Evolutionary conservation across 148 eudicot species (phyloP).

Genomic region (Salicornia ramosissima): DNA sequence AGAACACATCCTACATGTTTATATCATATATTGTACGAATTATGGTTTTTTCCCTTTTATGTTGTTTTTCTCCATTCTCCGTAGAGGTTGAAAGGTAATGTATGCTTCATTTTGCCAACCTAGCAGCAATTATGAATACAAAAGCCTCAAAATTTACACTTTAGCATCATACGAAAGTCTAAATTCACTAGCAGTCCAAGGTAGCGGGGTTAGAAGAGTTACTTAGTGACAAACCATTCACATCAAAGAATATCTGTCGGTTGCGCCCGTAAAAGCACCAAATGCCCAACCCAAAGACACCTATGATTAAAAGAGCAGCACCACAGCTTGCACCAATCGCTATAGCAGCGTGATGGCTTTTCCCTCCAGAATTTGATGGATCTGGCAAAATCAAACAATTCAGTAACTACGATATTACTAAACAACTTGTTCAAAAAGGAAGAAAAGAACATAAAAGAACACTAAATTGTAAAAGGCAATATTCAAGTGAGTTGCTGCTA

Average conservation of each 20-base stretch:
- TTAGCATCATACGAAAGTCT: not conserved
- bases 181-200: not conserved
- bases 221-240: constrained; percentile 55
- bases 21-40: not conserved
- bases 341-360: constrained; percentile 51
- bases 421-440: not conserved
- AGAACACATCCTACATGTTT: no score
- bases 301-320: constrained; percentile 36
- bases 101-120: not conserved
- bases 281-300: constrained; percentile 42
- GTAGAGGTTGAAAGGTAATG: not conserved
- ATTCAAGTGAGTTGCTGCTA: not conserved
- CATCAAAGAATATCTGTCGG: constrained; percentile 72
- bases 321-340: constrained; percentile 64
- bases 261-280: constrained; percentile 83
- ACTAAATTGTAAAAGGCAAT: not conserved
- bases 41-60: not conserved
- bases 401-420: constrained; percentile 7
- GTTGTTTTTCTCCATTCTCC: not conserved
- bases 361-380: constrained; percentile 37
- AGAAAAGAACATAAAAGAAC: not conserved
- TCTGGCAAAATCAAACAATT: constrained; percentile 29
- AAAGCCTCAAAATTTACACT: not conserved
- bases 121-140: not conserved
- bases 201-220: constrained; percentile 1